A percentile compares a stretch with the other conserved stretches of the same genome.
These are phyloP conservation scores for Dactylorhiza incarnata DNA, from an alignment of 106 monocot genomes.

Conservation along the genomic window DNA sequence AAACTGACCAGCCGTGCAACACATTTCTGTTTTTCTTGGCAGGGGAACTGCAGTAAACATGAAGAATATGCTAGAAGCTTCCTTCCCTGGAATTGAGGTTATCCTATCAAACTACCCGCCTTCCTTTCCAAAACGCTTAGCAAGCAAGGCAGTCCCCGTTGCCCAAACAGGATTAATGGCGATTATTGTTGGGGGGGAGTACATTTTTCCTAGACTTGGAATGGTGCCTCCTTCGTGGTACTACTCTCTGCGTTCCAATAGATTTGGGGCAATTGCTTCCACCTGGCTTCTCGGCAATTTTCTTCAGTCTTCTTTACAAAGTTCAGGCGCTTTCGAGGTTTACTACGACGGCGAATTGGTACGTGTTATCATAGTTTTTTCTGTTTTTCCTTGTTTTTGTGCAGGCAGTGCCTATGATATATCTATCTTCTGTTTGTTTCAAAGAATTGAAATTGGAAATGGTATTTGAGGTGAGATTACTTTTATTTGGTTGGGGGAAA, in stretches of 20 bases:
- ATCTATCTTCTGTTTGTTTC: too few species aligned
- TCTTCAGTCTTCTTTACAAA: conserved; percentile 61
- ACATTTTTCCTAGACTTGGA: conserved; percentile 82
- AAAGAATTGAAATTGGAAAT: too few species aligned
- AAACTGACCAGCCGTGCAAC: neutral
- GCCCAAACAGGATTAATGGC: conserved; percentile 63
- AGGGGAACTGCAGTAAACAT: conserved; percentile 89
- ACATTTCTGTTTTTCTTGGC: conserved; percentile 7
- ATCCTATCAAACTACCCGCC: conserved; percentile 86
- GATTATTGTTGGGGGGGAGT: conserved; percentile 78
- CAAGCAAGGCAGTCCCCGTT: conserved; percentile 74
- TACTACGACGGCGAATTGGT: conserved; percentile 91
- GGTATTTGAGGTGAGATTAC: too few species aligned
- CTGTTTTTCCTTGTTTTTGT: neutral
- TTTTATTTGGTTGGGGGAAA: too few species aligned
- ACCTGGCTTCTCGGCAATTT: conserved; percentile 93
- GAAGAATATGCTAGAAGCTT: conserved; percentile 93
- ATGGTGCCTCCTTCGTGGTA: conserved; percentile 80
- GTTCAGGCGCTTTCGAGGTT: conserved; percentile 97
- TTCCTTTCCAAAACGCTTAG: conserved; percentile 70
- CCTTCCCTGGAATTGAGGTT: conserved; percentile 82
- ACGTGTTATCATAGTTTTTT: conserved; percentile 7
- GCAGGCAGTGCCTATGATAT: too few species aligned
- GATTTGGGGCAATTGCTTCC: conserved; percentile 82
- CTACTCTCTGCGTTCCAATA: conserved; percentile 67